Evolutionary conservation across 2,329 filamentous ascomycete species (phyloP), one percentile per base, ranked within the genome.

Genomic region (Hymenoscyphus salicellus): DNA sequence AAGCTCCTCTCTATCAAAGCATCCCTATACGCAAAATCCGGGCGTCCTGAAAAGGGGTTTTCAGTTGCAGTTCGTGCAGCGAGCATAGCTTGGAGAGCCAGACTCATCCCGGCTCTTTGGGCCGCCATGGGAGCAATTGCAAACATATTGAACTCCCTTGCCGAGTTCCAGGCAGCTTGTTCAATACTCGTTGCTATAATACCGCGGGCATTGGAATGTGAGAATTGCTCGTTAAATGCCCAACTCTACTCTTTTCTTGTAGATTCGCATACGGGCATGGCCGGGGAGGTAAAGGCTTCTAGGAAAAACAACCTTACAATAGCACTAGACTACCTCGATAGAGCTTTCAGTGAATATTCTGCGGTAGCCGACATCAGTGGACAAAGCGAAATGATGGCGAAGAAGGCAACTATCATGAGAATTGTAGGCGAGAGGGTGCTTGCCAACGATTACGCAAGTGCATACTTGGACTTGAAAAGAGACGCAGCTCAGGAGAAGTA

Each of bases 201-300:
- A 73, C 88, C 89, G 11, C 84, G 87, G 72, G 83, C 88, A 56
- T 77, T 89, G 2, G 87, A 90, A 71, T 82, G 81, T 46, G 81
- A 84, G 58, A 85, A 90, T 68, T 80, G 80, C 26, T 77, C 80
- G 28, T 77, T 89, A 1, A 80, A 80, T 8, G 88, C 85, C 1
- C 79, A 80, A 10, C 79, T 86, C 16, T 89, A 89, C 74, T 83
- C 82, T 1, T 78, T 83, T 16, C 79, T 89, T 8, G 86, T 83
- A 0, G 88, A 91, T 72, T 83, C 86, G 0, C 83, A 85, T 66
- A 86, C 91, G 76, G 89, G 89, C 0, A 76, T 88, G 63, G 88
- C 87, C 0, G 84, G 86, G 43, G 68, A 80, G 69, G 72, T 66
- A 66, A 69, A 75, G 69, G 69, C 71, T 65, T 65, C 65, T 14